phyloP scores from a whole-genome alignment of 306 rosid species.

The Clitoria ternatea region DNA sequence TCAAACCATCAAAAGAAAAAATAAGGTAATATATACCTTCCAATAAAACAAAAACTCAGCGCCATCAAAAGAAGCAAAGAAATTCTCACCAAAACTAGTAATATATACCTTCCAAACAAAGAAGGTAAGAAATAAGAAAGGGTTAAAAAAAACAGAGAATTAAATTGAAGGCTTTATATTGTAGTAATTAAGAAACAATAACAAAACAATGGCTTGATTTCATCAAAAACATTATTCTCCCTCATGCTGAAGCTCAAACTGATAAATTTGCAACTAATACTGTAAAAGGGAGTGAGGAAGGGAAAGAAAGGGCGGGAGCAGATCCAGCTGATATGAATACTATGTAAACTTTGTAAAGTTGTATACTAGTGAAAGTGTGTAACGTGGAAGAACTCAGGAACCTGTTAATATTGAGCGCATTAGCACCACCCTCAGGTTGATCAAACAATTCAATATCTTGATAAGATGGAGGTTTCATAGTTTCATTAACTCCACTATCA shows the following conservation, averaged over 20 bases:
- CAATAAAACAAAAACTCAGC: no score
- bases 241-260: neutral
- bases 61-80: neutral
- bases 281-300: neutral
- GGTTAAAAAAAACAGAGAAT: no score
- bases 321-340: neutral
- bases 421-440: conserved; percentile 95
- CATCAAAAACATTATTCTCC: neutral
- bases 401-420: conserved; percentile 92
- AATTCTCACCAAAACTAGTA: neutral
- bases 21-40: no score
- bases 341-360: neutral
- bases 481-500: conserved; percentile 48
- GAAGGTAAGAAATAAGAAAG: no score
- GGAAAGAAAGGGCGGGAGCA: neutral
- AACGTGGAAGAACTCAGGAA: conserved; percentile 23
- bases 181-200: neutral
- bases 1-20: neutral
- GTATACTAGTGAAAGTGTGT: neutral
- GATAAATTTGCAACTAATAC: neutral
- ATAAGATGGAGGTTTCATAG: conserved; percentile 43
- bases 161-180: no score
- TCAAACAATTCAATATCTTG: conserved; percentile 62
- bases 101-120: no score
- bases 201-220: neutral